Percentiles rank a stretch among this genome's conserved stretches.
These are phyloP conservation scores for Endoconidiophora polonica DNA, from an alignment of 2,329 filamentous ascomycete genomes.

Conservation along the genomic window DNA sequence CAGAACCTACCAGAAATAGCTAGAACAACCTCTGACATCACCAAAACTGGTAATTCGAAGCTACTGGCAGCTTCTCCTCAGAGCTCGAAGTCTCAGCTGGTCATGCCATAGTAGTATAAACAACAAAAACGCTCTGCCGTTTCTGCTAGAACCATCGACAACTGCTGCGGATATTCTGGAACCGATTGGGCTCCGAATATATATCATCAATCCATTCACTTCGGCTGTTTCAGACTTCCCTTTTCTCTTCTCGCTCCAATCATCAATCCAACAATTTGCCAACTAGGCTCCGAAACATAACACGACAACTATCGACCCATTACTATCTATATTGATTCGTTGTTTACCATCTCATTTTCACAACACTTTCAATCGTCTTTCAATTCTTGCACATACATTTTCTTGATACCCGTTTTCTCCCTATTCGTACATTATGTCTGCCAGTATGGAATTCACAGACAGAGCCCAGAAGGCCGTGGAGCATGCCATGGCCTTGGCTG, in stretches of 20 bases:
- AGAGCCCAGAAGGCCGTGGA: constrained; percentile 76
- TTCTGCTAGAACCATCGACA: background rate
- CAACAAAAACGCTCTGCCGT: background rate
- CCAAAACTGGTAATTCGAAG: constrained; percentile 5
- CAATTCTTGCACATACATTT: background rate
- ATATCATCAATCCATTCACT: background rate
- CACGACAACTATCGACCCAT: background rate
- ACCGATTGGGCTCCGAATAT: background rate
- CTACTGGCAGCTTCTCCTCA: constrained; percentile 6
- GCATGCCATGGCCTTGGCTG: constrained; percentile 73
- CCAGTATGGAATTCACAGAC: constrained; percentile 84
- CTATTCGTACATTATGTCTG: constrained; percentile 36
- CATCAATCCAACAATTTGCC: background rate
- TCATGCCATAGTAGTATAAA: background rate
- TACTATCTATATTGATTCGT: background rate
- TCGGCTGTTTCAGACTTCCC: background rate
- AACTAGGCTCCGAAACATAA: background rate
- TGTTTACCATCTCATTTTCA: background rate
- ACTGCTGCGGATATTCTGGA: background rate
- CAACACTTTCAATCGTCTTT: background rate
- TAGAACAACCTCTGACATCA: constrained; percentile 11
- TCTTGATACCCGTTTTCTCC: constrained; percentile 1
- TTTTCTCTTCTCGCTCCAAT: constrained; percentile 1
- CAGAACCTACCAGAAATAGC: constrained; percentile 13
- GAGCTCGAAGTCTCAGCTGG: background rate